Evolutionary conservation across 805 yeast species (phyloP).

Genomic region (Metschnikowia anglica): DNA sequence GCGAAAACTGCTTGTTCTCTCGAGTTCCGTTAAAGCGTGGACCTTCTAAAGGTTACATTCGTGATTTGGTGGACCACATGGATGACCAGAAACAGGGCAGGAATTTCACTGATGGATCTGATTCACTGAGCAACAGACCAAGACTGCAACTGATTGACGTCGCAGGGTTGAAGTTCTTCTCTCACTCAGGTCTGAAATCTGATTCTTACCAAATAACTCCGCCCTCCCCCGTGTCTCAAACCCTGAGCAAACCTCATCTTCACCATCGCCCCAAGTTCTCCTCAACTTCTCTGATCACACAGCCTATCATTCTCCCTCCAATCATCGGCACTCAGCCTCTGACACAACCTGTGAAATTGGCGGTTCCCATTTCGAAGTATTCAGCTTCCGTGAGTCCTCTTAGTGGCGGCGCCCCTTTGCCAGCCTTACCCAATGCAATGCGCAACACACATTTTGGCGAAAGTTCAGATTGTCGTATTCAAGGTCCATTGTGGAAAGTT

Average conservation of each 20-base stretch:
- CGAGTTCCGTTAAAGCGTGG: conserved; percentile 76
- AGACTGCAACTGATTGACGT: conserved; percentile 20
- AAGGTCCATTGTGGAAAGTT: conserved; percentile 58
- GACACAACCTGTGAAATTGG: conserved; percentile 14
- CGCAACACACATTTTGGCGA: background rate
- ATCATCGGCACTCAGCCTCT: conserved; percentile 17
- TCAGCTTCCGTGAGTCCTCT: conserved; percentile 11
- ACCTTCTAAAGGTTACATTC: conserved; percentile 70
- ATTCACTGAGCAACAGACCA: conserved; percentile 9
- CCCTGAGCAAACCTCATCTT: conserved; percentile 15
- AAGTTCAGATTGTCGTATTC: conserved; percentile 29
- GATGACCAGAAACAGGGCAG: conserved; percentile 20
- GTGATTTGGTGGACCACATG: conserved; percentile 40
- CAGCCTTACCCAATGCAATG: conserved; percentile 1
- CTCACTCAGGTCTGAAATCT: conserved; percentile 1
- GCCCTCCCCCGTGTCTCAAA: conserved; percentile 13
- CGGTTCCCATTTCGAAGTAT: conserved; percentile 11
- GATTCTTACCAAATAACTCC: conserved; percentile 5
- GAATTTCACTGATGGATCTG: background rate
- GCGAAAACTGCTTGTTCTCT: conserved; percentile 64
- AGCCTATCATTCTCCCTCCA: conserved; percentile 22
- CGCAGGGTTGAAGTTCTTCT: conserved; percentile 3
- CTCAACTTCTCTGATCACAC: conserved; percentile 12
- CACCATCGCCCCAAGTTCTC: conserved; percentile 13
- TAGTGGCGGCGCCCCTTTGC: conserved; percentile 1